These are phyloP conservation scores for Obelidium mucronatum DNA, from an alignment of 192 early-diverging fungal species.

Conservation along the genomic window DNA sequence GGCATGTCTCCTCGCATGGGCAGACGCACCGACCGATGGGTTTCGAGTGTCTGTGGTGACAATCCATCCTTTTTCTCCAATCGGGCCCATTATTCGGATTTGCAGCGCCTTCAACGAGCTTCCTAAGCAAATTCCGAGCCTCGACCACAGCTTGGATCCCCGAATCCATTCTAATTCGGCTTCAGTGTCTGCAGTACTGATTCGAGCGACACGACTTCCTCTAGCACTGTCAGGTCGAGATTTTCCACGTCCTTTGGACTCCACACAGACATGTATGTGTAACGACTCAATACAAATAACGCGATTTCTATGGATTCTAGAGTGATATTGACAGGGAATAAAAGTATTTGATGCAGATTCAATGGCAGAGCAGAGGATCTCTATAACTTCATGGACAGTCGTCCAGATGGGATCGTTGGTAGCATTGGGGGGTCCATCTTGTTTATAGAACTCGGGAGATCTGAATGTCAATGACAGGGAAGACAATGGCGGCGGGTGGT, in stretches of 20 bases:
- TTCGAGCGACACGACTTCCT: background rate
- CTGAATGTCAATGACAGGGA: conserved; percentile 19
- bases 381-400: background rate
- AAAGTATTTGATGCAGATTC: background rate
- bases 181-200: background rate
- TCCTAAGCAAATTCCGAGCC: background rate
- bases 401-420: conserved; percentile 12
- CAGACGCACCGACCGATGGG: background rate
- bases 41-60: background rate
- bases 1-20: background rate
- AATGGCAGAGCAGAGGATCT: background rate
- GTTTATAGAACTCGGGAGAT: conserved; percentile 7
- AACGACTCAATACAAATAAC: background rate
- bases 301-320: background rate
- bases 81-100: conserved; percentile 1
- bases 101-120: conserved; percentile 15
- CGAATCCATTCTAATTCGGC: conserved; percentile 8
- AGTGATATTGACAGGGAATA: background rate
- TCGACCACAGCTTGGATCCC: background rate
- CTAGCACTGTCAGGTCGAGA: background rate
- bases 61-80: conserved; percentile 22
- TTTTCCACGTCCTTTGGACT: background rate
- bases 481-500: conserved; percentile 9
- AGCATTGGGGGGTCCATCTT: background rate
- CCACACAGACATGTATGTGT: background rate